These are phyloP conservation scores for Babesia microti DNA, from an alignment of 169 alveolate genomes.

Conservation along the genomic window DNA sequence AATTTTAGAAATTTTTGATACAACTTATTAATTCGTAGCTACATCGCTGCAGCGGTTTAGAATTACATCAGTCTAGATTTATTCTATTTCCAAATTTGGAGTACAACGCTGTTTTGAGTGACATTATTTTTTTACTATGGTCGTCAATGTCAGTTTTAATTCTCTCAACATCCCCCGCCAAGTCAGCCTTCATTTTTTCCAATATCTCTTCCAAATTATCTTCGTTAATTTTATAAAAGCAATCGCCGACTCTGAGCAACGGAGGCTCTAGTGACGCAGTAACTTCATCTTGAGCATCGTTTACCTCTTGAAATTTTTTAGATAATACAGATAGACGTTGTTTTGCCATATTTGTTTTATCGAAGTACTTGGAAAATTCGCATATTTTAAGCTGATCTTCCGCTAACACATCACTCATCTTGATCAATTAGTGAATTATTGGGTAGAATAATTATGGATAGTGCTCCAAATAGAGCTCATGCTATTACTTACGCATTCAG, in stretches of 20 bases:
- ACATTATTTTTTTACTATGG: background rate
- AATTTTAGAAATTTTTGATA: background rate
- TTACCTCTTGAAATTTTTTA: slow-evolving; percentile 11
- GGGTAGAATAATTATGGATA: slow-evolving; percentile 19
- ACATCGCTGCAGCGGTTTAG: background rate
- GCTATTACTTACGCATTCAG: slow-evolving; percentile 22
- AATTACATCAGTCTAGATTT: slow-evolving; percentile 30
- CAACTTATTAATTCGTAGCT: background rate
- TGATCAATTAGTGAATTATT: slow-evolving; percentile 2
- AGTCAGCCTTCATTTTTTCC: slow-evolving; percentile 4
- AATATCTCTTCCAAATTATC: slow-evolving; percentile 12
- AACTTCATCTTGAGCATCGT: slow-evolving; percentile 40
- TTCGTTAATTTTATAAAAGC: slow-evolving; percentile 27
- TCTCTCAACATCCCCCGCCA: slow-evolving; percentile 10
- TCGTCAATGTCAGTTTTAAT: slow-evolving; percentile 4
- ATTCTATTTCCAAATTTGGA: slow-evolving; percentile 41
- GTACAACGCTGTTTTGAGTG: slow-evolving; percentile 28
- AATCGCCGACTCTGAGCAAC: slow-evolving; percentile 28
- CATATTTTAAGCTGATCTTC: slow-evolving; percentile 39
- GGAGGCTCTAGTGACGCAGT: slow-evolving; percentile 27
- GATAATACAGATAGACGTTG: slow-evolving; percentile 7
- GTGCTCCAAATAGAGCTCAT: slow-evolving; percentile 10
- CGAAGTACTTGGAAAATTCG: slow-evolving; percentile 21
- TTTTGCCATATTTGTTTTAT: slow-evolving; percentile 11
- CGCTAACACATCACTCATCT: slow-evolving; percentile 1